A percentile compares a stretch with the other conserved stretches of the same genome.
phyloP scores from a whole-genome alignment of 805 yeast species.

The Candida wancherniae region DNA sequence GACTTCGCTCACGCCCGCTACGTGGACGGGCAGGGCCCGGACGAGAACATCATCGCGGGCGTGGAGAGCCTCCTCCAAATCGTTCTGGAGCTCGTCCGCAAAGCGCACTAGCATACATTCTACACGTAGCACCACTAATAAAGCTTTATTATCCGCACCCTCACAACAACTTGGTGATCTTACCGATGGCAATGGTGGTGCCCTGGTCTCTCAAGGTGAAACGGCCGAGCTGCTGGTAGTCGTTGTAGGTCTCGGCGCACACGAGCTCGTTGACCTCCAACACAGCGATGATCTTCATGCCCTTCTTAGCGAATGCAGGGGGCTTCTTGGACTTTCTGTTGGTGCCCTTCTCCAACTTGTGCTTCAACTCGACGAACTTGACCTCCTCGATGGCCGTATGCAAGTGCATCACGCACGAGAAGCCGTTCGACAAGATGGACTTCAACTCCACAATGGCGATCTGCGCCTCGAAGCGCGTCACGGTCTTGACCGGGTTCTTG shows the following conservation, averaged over 20 bases:
- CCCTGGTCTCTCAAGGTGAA: conserved; percentile 99
- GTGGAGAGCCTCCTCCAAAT: conserved; percentile 53
- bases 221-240: conserved; percentile 95
- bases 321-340: conserved; percentile 95
- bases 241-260: conserved; percentile 88
- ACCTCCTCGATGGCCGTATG: conserved; percentile 99
- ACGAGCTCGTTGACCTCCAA: conserved; percentile 83
- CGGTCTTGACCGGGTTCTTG: conserved; percentile 85
- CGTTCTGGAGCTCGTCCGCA: conserved; percentile 28
- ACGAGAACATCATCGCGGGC: conserved; percentile 67
- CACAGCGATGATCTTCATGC: conserved; percentile 95
- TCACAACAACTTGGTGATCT: conserved; percentile 81
- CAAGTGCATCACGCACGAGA: conserved; percentile 96
- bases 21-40: conserved; percentile 61
- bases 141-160: conserved; percentile 1
- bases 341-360: conserved; percentile 93
- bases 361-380: conserved; percentile 70
- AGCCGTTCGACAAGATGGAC: conserved; percentile 91
- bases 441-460: conserved; percentile 95
- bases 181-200: conserved; percentile 96
- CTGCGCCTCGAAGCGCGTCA: conserved; percentile 89
- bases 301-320: conserved; percentile 97
- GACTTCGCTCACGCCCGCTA: conserved; percentile 87
- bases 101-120: no score
- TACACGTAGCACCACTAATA: not conserved